Base-by-base conservation (phyloP, 75 land plant genomes). In the Pinus taeda region DNA sequence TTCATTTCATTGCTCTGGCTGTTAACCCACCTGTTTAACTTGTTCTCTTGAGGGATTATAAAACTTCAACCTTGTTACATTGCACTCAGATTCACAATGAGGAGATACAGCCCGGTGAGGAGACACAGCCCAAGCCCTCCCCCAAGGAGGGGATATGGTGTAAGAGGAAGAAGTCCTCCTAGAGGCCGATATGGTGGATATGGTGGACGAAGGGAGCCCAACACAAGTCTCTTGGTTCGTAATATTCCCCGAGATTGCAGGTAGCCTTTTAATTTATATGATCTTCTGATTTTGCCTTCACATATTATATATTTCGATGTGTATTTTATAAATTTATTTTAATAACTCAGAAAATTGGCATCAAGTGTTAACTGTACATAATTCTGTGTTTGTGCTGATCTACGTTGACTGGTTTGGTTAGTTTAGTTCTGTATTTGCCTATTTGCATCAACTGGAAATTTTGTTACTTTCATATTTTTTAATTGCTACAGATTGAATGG, bases 241-340 rank as follows among this genome's bases (percentile, higher is more conserved):
- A 73, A 93, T 78, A 89, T 93, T 75, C 94, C 95, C 12, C 74
- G 91, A 60, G 84, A 87, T 81, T 82, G 88, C 92, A 85, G 95
- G 95, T 89, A 83, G 6, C 55, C 12, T 45, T 63, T 81, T 79
- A 36, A 74, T 71, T 67, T 66, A 53, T 59, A 12, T 56, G 26
- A 21, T 42, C 6, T 17, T 39, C 26, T 21, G 69, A 65, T 5
- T 17, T 65, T 33, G 6, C 8, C 55, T 42, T 42, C 12, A 49
- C 55, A 18, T 69, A 45, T 18, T 42, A 11, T 39, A 18, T 39
- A 7, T 69, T 37, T 20, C 7, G 3, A 39, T 20, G 3, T 69
- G 33, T 49, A 9, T 49, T 49, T 49, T 49, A n/a, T n/a, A n/a
- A n/a, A n/a, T n/a, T n/a, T n/a, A 9, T 49, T 49, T 49, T 45